Percentiles rank a stretch among this genome's conserved stretches.
These are phyloP conservation scores for Colletotrichum paranaense DNA, from an alignment of 2,329 filamentous ascomycete species.

Conservation along the genomic window DNA sequence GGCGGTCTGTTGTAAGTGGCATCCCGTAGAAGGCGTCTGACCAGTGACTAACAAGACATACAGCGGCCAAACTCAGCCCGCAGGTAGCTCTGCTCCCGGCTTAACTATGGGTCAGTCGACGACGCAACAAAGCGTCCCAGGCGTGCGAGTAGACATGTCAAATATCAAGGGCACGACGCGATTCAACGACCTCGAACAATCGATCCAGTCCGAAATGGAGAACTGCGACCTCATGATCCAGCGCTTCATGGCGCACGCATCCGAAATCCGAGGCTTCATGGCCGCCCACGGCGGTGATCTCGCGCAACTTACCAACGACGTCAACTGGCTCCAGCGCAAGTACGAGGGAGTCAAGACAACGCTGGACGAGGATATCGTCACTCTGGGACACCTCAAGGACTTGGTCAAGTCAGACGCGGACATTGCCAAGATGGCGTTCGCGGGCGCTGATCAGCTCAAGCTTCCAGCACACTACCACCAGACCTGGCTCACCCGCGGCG, in stretches of 20 bases:
- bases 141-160: constrained; percentile 81
- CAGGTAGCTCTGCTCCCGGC: constrained; percentile 42
- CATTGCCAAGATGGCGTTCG: constrained; percentile 78
- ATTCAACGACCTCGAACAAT: constrained; percentile 88
- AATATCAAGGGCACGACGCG: constrained; percentile 88
- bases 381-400: constrained; percentile 72
- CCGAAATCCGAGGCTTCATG: constrained; percentile 78
- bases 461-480: constrained; percentile 70
- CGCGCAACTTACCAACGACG: constrained; percentile 57
- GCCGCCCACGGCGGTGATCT: constrained; percentile 64
- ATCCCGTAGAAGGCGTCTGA: neutral
- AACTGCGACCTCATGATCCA: constrained; percentile 84
- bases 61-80: constrained; percentile 30
- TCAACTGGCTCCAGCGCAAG: constrained; percentile 62
- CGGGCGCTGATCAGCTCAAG: constrained; percentile 79
- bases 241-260: constrained; percentile 80
- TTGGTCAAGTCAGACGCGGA: constrained; percentile 71
- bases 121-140: constrained; percentile 70
- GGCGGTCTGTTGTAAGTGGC: constrained; percentile 45
- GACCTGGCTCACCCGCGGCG: constrained; percentile 55
- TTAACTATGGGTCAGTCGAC: constrained; percentile 61
- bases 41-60: neutral
- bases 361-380: constrained; percentile 67
- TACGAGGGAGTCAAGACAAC: constrained; percentile 57
- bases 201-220: constrained; percentile 82